Conservation (phyloP, 1,284 basidiomycete genomes). For the Apiotrichum gamsii region DNA sequence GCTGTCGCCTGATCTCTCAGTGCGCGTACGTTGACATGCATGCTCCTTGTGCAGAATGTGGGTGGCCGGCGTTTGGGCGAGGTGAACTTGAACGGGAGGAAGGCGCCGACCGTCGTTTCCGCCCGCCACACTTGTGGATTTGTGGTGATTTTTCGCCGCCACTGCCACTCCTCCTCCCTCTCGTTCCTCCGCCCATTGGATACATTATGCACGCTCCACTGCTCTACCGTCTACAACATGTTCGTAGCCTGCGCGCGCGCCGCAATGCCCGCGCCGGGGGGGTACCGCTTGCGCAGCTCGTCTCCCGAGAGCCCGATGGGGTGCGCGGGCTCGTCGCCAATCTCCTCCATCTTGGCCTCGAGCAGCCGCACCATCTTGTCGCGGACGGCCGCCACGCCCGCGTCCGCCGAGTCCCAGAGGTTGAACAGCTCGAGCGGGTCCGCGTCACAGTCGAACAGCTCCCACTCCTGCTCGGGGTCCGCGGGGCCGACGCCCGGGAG, state of each 20-base stretch:
- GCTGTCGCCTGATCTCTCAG: too few relatives aligned
- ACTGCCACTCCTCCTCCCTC: too few relatives aligned
- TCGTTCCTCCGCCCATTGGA: too few relatives aligned
- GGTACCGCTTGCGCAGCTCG: conserved; percentile 1
- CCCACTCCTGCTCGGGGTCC: conserved; percentile 22
- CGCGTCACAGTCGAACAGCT: conserved; percentile 22
- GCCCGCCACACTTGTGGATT: too few relatives aligned
- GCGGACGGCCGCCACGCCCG: conserved; percentile 2
- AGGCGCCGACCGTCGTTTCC: too few relatives aligned
- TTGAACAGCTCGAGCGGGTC: conserved; percentile 25
- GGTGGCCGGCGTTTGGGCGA: too few relatives aligned
- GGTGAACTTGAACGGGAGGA: too few relatives aligned
- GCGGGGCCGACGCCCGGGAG: conserved; percentile 11
- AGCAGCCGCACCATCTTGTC: conserved; percentile 19
- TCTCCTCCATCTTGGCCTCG: conserved; percentile 20
- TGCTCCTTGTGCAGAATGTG: too few relatives aligned
- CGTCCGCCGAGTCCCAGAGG: conserved; percentile 9
- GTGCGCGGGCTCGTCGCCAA: conserved; percentile 21
- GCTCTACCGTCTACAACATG: too few relatives aligned
- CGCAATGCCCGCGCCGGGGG: conserved; percentile 2
- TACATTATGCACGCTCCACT: too few relatives aligned
- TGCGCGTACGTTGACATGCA: too few relatives aligned
- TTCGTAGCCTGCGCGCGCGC: conserved; percentile 5
- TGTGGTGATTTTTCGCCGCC: too few relatives aligned
- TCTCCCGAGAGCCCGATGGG: conserved; percentile 5